These are phyloP conservation scores for Fusarium liriodendri DNA, from an alignment of 2,329 filamentous ascomycete genomes.

Conservation along the genomic window DNA sequence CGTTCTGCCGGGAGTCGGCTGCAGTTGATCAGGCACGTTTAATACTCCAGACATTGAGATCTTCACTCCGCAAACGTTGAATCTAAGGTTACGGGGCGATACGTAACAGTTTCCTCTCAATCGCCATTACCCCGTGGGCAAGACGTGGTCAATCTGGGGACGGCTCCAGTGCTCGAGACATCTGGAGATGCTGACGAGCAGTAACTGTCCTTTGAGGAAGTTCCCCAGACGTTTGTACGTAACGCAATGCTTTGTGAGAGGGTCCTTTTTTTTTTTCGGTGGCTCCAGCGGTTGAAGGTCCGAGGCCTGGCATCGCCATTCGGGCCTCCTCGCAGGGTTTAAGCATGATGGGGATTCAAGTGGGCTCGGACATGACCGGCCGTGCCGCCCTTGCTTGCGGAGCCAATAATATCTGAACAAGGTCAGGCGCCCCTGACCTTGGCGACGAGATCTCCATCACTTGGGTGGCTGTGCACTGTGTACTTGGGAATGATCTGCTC, in stretches of 20 bases:
- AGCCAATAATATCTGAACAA: slow-evolving; percentile 16
- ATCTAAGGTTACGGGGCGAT: slow-evolving; percentile 35
- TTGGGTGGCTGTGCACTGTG: neutral
- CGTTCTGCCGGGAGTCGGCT: slow-evolving; percentile 18
- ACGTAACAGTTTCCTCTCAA: slow-evolving; percentile 41
- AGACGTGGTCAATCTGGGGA: slow-evolving; percentile 39
- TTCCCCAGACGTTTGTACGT: slow-evolving; percentile 41
- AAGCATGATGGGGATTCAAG: slow-evolving; percentile 14
- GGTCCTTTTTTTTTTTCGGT: slow-evolving; percentile 9
- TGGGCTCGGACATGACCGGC: slow-evolving; percentile 41
- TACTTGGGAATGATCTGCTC: slow-evolving; percentile 3
- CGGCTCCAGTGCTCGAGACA: slow-evolving; percentile 34
- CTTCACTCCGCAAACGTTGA: slow-evolving; percentile 32
- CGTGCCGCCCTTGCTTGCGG: slow-evolving; percentile 29
- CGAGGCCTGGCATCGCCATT: slow-evolving; percentile 9
- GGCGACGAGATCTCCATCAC: slow-evolving; percentile 4
- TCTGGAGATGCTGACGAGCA: slow-evolving; percentile 13
- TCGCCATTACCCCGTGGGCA: slow-evolving; percentile 40
- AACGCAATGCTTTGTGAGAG: slow-evolving; percentile 32
- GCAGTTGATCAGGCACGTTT: slow-evolving; percentile 16
- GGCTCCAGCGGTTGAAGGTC: slow-evolving; percentile 22
- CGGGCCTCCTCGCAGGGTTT: slow-evolving; percentile 19
- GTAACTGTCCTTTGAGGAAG: slow-evolving; percentile 18
- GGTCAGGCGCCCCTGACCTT: slow-evolving; percentile 22
- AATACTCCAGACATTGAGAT: slow-evolving; percentile 16